Evolutionary conservation across 768 basidiomycete species (phyloP).

Genomic region (Lactarius quietus): DNA sequence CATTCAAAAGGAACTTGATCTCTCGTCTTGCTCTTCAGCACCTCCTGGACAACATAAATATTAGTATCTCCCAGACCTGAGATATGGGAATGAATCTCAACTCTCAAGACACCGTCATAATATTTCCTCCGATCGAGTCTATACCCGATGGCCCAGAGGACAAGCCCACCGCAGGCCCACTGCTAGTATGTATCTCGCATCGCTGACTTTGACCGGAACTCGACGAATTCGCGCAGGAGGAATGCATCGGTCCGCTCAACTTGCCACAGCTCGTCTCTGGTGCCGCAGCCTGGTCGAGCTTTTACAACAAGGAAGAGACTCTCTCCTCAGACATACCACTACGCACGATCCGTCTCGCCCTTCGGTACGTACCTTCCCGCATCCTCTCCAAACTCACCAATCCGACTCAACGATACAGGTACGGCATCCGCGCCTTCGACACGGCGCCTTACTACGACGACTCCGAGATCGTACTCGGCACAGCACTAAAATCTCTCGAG

Average conservation of each 20-base stretch:
- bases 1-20: too few relatives aligned
- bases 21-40: too few relatives aligned
- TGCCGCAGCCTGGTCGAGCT: slow-evolving; percentile 62
- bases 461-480: slow-evolving; percentile 75
- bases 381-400: too few relatives aligned
- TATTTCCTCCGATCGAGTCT: slow-evolving; percentile 38
- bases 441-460: slow-evolving; percentile 78
- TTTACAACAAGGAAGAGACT: slow-evolving; percentile 62
- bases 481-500: slow-evolving; percentile 53
- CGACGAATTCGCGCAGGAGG: slow-evolving; percentile 26
- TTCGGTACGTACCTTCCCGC: slow-evolving; percentile 47
- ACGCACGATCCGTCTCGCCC: slow-evolving; percentile 66
- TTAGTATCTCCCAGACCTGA: not conserved
- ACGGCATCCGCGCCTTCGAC: slow-evolving; percentile 79
- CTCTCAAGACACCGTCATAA: slow-evolving; percentile 38
- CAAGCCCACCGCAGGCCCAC: slow-evolving; percentile 34
- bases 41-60: too few relatives aligned
- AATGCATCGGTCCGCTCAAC: slow-evolving; percentile 34
- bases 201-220: not conserved
- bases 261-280: slow-evolving; percentile 62
- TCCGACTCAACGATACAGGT: slow-evolving; percentile 42
- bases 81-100: slow-evolving; percentile 42
- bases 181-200: slow-evolving; percentile 34
- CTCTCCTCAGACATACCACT: slow-evolving; percentile 55
- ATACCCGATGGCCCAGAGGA: slow-evolving; percentile 44